Conservation (phyloP, 345 rosid species). For the Populus davidiana region DNA sequence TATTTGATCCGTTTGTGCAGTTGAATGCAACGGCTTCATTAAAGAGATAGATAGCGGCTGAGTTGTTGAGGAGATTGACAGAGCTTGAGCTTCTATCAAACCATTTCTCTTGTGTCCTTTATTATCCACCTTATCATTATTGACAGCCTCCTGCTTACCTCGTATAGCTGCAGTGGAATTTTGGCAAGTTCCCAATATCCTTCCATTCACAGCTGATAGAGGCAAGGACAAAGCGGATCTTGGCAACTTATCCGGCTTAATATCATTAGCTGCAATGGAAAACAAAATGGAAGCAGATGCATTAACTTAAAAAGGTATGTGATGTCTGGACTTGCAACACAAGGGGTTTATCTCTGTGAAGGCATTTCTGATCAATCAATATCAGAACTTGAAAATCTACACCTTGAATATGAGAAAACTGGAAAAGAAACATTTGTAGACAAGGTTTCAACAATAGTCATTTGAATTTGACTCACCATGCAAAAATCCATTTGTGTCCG, state of each 20-base stretch:
- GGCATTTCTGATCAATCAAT: too few species aligned
- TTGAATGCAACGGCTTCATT: slow-evolving; percentile 16
- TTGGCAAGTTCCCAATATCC: slow-evolving; percentile 9
- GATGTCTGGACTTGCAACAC: too few species aligned
- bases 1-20: slow-evolving; percentile 32
- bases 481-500: slow-evolving; percentile 24
- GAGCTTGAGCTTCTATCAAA: not conserved
- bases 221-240: not conserved
- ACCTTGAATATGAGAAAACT: too few species aligned
- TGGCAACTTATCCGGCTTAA: slow-evolving; percentile 6
- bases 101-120: slow-evolving; percentile 19
- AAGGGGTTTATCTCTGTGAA: too few species aligned
- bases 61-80: not conserved
- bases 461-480: slow-evolving; percentile 31
- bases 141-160: slow-evolving; percentile 8
- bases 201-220: slow-evolving; percentile 14
- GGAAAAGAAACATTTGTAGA: too few species aligned
- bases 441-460: too few species aligned
- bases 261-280: slow-evolving; percentile 12
- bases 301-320: too few species aligned
- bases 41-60: not conserved
- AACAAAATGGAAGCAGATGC: not conserved
- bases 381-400: too few species aligned
- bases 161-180: not conserved
- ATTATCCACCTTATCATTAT: not conserved